Evolutionary conservation across 768 basidiomycete genomes (phyloP).

Genomic region (Lactifluus piperatus): DNA sequence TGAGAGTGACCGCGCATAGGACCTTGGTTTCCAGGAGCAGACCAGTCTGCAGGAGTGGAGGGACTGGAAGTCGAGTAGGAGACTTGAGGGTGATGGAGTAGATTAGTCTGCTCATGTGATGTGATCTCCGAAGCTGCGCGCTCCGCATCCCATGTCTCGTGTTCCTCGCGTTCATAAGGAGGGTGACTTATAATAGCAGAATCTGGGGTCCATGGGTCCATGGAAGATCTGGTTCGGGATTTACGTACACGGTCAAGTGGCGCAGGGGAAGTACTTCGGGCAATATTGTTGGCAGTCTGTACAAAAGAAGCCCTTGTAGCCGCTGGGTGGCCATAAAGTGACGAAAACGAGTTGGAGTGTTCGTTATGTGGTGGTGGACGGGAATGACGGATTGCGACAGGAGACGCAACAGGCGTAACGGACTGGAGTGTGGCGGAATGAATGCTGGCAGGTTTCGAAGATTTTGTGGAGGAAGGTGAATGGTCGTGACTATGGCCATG

Average conservation of each 20-base stretch:
- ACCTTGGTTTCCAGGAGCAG: conserved; percentile 18
- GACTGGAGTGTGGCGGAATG: neutral
- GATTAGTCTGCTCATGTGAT: conserved; percentile 34
- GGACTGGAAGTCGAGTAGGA: neutral
- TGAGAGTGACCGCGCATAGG: conserved; percentile 35
- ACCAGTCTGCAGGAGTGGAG: neutral
- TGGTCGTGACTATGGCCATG: conserved; percentile 26
- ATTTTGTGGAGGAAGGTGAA: conserved; percentile 6
- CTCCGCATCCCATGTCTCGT: neutral
- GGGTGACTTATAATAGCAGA: neutral
- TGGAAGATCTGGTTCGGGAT: conserved; percentile 22
- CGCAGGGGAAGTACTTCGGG: conserved; percentile 41
- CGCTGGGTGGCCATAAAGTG: conserved; percentile 66
- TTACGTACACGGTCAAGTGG: conserved; percentile 19
- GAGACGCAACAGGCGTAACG: neutral
- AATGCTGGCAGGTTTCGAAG: conserved; percentile 14
- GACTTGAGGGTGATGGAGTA: conserved; percentile 22
- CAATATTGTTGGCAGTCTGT: conserved; percentile 80
- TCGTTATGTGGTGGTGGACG: conserved; percentile 20
- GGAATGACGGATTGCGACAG: conserved; percentile 29
- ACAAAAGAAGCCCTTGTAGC: conserved; percentile 66
- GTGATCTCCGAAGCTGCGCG: neutral
- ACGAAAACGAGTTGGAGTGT: conserved; percentile 42
- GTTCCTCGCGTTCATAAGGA: conserved; percentile 8
- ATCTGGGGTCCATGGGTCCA: conserved; percentile 12